Percentiles rank a stretch among this genome's conserved stretches.
Conservation (phyloP, 371 early-diverging fungal species). For the Rhizopus arrhizus region DNA sequence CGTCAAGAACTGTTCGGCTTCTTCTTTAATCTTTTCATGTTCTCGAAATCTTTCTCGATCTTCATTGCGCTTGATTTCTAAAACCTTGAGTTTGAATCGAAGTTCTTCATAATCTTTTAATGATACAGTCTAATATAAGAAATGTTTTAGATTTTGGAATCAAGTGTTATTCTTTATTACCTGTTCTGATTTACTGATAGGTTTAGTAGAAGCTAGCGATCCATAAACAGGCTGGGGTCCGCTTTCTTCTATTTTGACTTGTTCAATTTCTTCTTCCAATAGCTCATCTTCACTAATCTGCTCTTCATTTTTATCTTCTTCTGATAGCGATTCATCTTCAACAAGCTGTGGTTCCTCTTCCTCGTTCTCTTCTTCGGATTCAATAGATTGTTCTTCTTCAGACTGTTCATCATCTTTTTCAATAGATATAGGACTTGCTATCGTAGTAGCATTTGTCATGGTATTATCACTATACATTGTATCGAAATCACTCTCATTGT, state of each 20-base stretch:
- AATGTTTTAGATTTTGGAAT: background rate
- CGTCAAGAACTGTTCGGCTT: conserved; percentile 72
- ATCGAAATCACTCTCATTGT: background rate
- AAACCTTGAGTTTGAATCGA: conserved; percentile 73
- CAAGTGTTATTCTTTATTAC: conserved; percentile 7
- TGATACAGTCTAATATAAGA: conserved; percentile 45
- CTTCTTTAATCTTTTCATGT: conserved; percentile 72
- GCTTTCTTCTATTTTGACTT: background rate
- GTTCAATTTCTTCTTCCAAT: conserved; percentile 1
- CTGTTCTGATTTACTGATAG: conserved; percentile 43
- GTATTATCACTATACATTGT: background rate
- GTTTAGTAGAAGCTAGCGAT: conserved; percentile 32
- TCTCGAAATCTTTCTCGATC: conserved; percentile 77
- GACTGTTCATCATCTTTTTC: conserved; percentile 1
- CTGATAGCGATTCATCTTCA: conserved; percentile 4
- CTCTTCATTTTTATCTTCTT: conserved; percentile 1
- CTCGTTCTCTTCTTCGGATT: conserved; percentile 8
- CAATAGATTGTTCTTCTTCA: conserved; percentile 5
- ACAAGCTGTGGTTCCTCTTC: conserved; percentile 14
- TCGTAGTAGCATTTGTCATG: background rate
- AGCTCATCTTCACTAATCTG: conserved; percentile 3
- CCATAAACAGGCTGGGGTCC: conserved; percentile 38
- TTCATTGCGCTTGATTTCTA: conserved; percentile 82
- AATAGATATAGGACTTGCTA: conserved; percentile 6
- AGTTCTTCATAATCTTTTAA: conserved; percentile 82